Percentiles rank a stretch among this genome's conserved stretches.
Evolutionary conservation across 164 flowering plant genomes (phyloP).

Genomic region (Annona squamosa): DNA sequence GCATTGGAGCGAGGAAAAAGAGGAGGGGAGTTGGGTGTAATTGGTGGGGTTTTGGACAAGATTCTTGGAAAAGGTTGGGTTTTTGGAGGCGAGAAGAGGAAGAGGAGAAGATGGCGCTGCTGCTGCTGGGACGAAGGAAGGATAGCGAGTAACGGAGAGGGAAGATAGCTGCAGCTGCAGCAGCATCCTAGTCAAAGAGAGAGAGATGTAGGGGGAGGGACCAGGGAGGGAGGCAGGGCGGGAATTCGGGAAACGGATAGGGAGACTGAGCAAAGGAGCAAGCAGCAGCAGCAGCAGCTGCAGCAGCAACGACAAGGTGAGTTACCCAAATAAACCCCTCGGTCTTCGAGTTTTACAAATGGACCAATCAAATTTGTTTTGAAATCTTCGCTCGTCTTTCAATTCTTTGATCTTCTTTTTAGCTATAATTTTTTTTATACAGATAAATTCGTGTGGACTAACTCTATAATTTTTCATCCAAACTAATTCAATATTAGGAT

Average conservation of each 20-base stretch:
- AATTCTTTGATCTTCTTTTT: too few species aligned
- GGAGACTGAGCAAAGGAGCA: not conserved
- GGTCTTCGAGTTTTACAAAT: too few species aligned
- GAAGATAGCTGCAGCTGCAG: not conserved
- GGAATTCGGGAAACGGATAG: not conserved
- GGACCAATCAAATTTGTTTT: too few species aligned
- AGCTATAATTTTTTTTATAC: too few species aligned
- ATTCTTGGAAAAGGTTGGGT: not conserved
- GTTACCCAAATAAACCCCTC: too few species aligned
- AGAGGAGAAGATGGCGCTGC: too few species aligned
- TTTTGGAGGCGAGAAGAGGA: not conserved
- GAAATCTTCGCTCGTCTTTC: too few species aligned
- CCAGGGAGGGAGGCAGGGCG: not conserved
- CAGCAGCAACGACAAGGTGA: too few species aligned
- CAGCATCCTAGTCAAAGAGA: not conserved
- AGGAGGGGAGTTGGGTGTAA: slow-evolving; percentile 25
- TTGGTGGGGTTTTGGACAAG: not conserved
- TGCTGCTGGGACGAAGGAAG: not conserved
- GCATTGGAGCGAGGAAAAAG: slow-evolving; percentile 66
- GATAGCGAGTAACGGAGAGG: not conserved
- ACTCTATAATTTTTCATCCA: too few species aligned
- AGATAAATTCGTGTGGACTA: too few species aligned
- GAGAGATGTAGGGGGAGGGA: not conserved
- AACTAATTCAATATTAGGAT: too few species aligned
- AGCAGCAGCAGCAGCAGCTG: too few species aligned